Evolutionary conservation across 2,329 filamentous ascomycete genomes (phyloP), one percentile per base, ranked within the genome.

Genomic region (Teratosphaeria zuluensis): DNA sequence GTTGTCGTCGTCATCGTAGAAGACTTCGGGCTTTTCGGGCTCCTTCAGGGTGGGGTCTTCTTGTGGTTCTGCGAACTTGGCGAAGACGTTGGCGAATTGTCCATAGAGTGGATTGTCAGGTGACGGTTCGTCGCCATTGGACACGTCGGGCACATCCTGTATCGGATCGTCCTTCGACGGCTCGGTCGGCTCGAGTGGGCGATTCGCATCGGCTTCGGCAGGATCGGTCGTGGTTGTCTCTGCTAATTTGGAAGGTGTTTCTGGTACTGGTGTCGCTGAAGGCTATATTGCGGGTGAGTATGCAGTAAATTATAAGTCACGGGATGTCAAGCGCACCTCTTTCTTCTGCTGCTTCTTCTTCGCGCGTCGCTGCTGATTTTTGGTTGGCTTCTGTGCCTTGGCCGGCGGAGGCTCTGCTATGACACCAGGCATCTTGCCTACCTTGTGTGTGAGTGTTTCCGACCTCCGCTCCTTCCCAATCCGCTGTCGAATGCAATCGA

Each of bases 261-360:
- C 64, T 60, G 66, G 63, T 46, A 57, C 60, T 55, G 61, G 58
- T 35, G 58, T 60, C 28, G n/a, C 51, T 28, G 56, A 59, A 32
- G 19, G 35, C 58, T 62, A 19, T 54, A n/a, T 4, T 11, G 8
- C 16, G n/a, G 12, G 52, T 35, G 19, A 54, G 21, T n/a, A 54
- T 30, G 14, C 16, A 11, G 16, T 21, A 21, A 19, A 4, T 16
- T 11, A 14, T 21, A 21, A 19, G 12, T 16, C 19, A 14, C 14
- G 5, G 9, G 52, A 12, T 73, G 82, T 77, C 65, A 83, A 75
- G 69, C 85, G 85, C 78, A 95, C 95, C 72, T 90, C 84, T 68
- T 91, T 88, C 78, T 95, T 95, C 72, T 90, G 84, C 68, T 90
- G 88, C 85, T 96, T 96, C 83, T 94, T 96, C 80, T 92, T 92